These are phyloP conservation scores for Globisporangium alternatum DNA, from an alignment of 352 stramenopile genomes.

Conservation along the genomic window DNA sequence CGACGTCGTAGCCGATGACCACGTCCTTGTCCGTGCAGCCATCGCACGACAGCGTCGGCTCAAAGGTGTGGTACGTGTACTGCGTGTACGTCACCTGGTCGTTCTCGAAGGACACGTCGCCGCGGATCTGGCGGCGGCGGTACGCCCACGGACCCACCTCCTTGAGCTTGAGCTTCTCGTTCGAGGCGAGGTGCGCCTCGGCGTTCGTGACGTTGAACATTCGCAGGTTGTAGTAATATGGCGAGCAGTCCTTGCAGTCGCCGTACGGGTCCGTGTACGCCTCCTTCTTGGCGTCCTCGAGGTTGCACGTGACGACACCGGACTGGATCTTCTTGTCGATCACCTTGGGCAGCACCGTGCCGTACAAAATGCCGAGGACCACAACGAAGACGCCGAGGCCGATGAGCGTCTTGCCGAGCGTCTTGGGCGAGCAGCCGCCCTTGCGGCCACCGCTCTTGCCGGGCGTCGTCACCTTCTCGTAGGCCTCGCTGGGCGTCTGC, in stretches of 20 bases:
- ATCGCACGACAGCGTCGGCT: constrained; percentile 14
- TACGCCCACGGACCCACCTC: constrained; percentile 36
- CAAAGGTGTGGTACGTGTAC: constrained; percentile 33
- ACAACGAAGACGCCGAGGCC: constrained; percentile 28
- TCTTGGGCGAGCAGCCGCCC: constrained; percentile 26
- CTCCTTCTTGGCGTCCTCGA: constrained; percentile 27
- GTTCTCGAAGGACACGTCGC: constrained; percentile 22
- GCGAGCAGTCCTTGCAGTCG: constrained; percentile 53
- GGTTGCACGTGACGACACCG: constrained; percentile 42
- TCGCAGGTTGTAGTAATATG: constrained; percentile 50
- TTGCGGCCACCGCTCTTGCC: constrained; percentile 2
- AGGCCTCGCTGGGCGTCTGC: constrained; percentile 16
- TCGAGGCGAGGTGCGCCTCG: constrained; percentile 31
- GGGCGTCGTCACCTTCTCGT: constrained; percentile 19
- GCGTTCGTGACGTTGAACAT: constrained; percentile 34
- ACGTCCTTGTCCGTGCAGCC: constrained; percentile 21
- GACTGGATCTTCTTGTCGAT: constrained; percentile 39
- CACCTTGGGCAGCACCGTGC: constrained; percentile 28
- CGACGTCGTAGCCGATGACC: constrained; percentile 24
- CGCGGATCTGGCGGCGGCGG: constrained; percentile 31
- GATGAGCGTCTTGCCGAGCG: constrained; percentile 34
- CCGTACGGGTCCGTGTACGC: constrained; percentile 47
- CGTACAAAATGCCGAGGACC: constrained; percentile 40
- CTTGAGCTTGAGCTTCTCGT: constrained; percentile 25
- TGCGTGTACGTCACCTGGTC: constrained; percentile 23